These are phyloP conservation scores for Candida tetrigidarum DNA, from an alignment of 1,139 yeast species.

Conservation along the genomic window DNA sequence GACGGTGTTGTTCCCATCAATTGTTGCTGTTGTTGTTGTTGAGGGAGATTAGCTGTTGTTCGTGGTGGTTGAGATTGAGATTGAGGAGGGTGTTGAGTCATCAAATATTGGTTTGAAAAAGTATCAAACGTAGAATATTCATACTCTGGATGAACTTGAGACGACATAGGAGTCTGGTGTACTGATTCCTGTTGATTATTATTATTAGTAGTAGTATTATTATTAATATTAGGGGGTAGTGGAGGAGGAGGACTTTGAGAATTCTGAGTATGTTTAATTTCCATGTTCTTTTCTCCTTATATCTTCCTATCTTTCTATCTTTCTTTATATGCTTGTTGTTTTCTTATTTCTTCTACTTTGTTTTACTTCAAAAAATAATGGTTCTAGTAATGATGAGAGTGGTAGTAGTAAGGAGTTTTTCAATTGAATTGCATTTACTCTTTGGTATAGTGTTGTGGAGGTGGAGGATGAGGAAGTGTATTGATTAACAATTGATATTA, in stretches of 20 bases:
- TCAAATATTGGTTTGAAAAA: slow-evolving; percentile 1
- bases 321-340: no score
- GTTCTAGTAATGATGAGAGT: no score
- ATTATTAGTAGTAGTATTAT: no score
- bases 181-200: no score
- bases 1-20: not conserved
- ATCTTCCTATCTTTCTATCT: no score
- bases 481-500: no score
- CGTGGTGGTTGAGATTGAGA: not conserved
- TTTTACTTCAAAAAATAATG: not conserved
- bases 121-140: slow-evolving; percentile 4
- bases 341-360: not conserved
- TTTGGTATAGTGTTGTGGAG: not conserved
- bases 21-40: slow-evolving; percentile 5
- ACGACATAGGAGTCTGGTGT: no score
- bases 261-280: not conserved
- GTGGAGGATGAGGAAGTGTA: no score
- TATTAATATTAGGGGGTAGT: not conserved
- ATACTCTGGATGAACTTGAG: not conserved
- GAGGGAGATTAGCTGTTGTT: not conserved
- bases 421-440: not conserved
- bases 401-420: no score
- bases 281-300: slow-evolving; percentile 1
- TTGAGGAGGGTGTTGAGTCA: slow-evolving; percentile 1
- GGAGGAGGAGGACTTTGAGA: not conserved